Evolutionary conservation across 208 protist species (phyloP), one percentile per base, ranked within the genome.

Genomic region (Trypanosoma grayi): DNA sequence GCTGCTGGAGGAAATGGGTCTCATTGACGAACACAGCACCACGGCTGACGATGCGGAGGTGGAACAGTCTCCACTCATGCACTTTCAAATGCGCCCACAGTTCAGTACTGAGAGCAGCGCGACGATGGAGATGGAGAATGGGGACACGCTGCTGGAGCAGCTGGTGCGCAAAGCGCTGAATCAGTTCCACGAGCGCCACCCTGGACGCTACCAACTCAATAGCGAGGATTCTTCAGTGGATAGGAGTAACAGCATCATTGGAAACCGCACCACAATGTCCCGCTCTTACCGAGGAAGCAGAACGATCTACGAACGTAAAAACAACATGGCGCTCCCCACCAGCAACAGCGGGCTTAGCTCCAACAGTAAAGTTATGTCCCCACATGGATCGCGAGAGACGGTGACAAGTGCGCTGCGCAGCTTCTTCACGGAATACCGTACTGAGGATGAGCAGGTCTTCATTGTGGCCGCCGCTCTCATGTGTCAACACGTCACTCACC

Each of bases 391-490:
- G 22, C 20, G 31, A 24, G 34, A 47, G 34, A 24, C 0, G 27
- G n/a, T 11, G 4, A 24, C 43, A 9, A 27, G 24, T 31, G 58
- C 44, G 14, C 47, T 64, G 6, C 16, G 27, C 22, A 37, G 3
- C 16, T 64, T 64, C n/a, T 64, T 64, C 27, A 47, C 2, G 1
- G 25, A 64, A 13, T 46, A 64, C n/a, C 44, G 46, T 6, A 55
- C 58, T 0, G 58, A 64, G 31, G 46, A 64, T 55, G 58, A 64
- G 36, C 58, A 55, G n/a, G 58, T 64, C 9, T 56, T 47, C 46
- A 47, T 30, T 31, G 6, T 64, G 27, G 44, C 58, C 24, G 44
- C 46, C 20, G 37, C 33, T 27, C 58, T 64, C 1, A 24, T 64
- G 6, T 33, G 24, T 4, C 58, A 64, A n/a, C 58, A 64, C 20